These are phyloP conservation scores for Lodderomyces theae DNA, from an alignment of 1,139 yeast genomes.

Conservation along the genomic window DNA sequence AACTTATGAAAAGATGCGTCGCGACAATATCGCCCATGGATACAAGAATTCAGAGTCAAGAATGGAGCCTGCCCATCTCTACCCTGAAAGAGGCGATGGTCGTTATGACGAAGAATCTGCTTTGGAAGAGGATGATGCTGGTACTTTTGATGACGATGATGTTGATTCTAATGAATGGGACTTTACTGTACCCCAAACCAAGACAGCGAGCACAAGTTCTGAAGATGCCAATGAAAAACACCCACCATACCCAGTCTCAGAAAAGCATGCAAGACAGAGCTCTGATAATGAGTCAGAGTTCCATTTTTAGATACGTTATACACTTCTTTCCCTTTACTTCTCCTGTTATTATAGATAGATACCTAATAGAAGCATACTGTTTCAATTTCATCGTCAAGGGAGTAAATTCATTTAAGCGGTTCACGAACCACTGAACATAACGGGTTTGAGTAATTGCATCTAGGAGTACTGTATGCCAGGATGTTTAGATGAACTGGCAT, in stretches of 20 bases:
- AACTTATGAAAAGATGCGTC: constrained; percentile 12
- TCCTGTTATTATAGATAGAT: no score
- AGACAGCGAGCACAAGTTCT: constrained; percentile 6
- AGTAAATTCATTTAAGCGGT: no score
- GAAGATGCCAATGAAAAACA: constrained; percentile 10
- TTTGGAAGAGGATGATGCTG: constrained; percentile 1
- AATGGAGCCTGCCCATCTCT: constrained; percentile 3
- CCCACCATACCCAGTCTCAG: constrained; percentile 17
- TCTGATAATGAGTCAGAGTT: constrained; percentile 18
- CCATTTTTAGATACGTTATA: constrained; percentile 14
- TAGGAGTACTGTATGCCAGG: no score
- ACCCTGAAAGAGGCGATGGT: constrained; percentile 3
- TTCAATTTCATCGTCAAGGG: no score
- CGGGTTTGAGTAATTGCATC: no score
- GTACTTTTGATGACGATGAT: constrained; percentile 14
- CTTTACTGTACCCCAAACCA: constrained; percentile 8
- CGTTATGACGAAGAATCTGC: not conserved
- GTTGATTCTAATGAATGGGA: constrained; percentile 15
- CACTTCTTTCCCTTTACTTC: no score
- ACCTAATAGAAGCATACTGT: no score
- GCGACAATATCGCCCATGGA: constrained; percentile 10
- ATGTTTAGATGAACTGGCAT: no score
- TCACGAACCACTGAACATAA: no score
- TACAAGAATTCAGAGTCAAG: constrained; percentile 5
- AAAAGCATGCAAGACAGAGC: constrained; percentile 10